phyloP scores from a whole-genome alignment of 805 yeast species.

The Yamadazyma tumulicola region DNA sequence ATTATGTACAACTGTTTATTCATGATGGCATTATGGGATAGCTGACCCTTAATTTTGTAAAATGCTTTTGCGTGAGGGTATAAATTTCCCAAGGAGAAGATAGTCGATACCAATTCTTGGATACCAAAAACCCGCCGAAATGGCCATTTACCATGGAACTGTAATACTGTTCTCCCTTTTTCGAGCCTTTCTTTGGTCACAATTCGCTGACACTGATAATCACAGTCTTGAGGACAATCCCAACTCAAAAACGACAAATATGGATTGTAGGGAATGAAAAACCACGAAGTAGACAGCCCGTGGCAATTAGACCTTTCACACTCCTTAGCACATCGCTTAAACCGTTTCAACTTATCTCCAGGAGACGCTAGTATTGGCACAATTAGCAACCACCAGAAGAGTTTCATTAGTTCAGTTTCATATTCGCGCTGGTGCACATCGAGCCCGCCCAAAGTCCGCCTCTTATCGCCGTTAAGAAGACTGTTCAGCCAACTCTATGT shows the following conservation, averaged over 20 bases:
- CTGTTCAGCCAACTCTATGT: too few relatives aligned
- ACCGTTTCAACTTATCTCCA: slow-evolving; percentile 60
- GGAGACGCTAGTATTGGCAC: slow-evolving; percentile 39
- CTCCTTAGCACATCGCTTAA: slow-evolving; percentile 50
- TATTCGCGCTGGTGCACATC: too few relatives aligned
- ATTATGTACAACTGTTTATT: slow-evolving; percentile 8
- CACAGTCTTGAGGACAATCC: slow-evolving; percentile 81
- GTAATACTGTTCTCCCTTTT: slow-evolving; percentile 55
- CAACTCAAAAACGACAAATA: slow-evolving; percentile 53
- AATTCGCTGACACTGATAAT: slow-evolving; percentile 84
- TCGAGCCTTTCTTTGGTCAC: slow-evolving; percentile 55
- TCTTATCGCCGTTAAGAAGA: too few relatives aligned
- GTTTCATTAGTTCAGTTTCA: too few relatives aligned
- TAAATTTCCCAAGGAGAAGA: slow-evolving; percentile 62
- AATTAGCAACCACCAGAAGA: not conserved
- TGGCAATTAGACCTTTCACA: slow-evolving; percentile 42
- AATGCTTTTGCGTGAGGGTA: slow-evolving; percentile 49
- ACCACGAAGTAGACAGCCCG: slow-evolving; percentile 5
- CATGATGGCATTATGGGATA: too few relatives aligned
- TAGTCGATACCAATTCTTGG: slow-evolving; percentile 78
- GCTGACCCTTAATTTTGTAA: slow-evolving; percentile 15
- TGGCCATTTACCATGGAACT: slow-evolving; percentile 99
- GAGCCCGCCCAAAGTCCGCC: too few relatives aligned
- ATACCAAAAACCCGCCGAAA: slow-evolving; percentile 71
- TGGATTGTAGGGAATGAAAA: slow-evolving; percentile 44